Conservation (phyloP, 2,329 filamentous ascomycete genomes). For the Verticillium dahliae region DNA sequence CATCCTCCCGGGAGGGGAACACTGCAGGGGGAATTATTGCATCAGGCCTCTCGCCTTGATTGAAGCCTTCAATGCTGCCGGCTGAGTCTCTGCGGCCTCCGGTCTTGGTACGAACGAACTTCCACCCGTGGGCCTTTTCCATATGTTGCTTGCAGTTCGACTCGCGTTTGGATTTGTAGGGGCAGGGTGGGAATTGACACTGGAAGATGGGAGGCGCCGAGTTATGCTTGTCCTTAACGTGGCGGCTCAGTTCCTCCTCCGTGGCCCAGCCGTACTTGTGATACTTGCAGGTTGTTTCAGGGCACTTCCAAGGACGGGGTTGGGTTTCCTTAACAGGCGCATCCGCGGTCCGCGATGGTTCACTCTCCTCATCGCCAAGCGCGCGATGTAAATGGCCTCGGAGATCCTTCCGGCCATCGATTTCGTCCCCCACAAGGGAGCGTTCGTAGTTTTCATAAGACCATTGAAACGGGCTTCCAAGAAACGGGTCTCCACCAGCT, state of each 20-base stretch:
- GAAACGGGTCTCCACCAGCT: too few species aligned
- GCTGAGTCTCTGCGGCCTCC: conserved; percentile 61
- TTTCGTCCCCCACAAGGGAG: conserved; percentile 74
- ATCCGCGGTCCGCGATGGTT: too few species aligned
- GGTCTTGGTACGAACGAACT: conserved; percentile 87
- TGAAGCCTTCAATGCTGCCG: conserved; percentile 34
- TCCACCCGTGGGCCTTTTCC: conserved; percentile 92
- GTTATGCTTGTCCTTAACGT: conserved; percentile 95
- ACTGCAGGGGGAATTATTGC: too few species aligned
- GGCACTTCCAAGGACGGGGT: conserved; percentile 92
- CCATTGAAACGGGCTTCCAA: conserved; percentile 65
- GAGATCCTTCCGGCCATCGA: conserved; percentile 91
- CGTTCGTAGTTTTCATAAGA: conserved; percentile 83
- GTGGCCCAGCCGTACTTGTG: conserved; percentile 88
- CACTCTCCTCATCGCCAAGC: conserved; percentile 50
- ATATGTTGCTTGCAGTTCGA: conserved; percentile 98
- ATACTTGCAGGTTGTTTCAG: conserved; percentile 78
- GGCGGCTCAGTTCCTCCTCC: conserved; percentile 93
- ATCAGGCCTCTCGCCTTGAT: too few species aligned
- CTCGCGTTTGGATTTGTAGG: conserved; percentile 91
- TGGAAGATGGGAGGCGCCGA: conserved; percentile 71
- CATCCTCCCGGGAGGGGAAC: too few species aligned
- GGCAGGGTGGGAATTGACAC: conserved; percentile 77
- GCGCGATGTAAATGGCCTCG: conserved; percentile 96
- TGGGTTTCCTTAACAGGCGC: conserved; percentile 72